Base-by-base conservation (phyloP, 2,329 filamentous ascomycete species). In the Arthrobotrys sinensis region DNA sequence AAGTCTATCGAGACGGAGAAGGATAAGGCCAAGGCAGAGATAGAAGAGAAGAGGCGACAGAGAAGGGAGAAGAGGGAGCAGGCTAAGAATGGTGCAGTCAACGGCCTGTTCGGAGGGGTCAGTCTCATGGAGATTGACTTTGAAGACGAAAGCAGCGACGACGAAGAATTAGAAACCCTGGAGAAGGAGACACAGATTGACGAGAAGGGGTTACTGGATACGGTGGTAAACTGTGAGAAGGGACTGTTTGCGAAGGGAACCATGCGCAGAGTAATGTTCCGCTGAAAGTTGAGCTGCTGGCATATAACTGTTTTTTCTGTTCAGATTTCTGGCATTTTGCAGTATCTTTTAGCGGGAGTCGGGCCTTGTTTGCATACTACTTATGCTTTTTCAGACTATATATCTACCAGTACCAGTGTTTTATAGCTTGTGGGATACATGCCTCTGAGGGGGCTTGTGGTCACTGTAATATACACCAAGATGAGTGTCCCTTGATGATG, bases 201-300 rank as follows among this genome's bases (percentile, higher is more conserved):
- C 12, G 75, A 78, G 21, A 78, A 78, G 53, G 75, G 75, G n/a
- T 12, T 78, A 19, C 16, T 67, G 52, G 75, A 78, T 36, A 78
- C 75, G 43, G 67, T 78, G 28, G 75, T 78, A 6, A 72, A 78
- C 28, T 78, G 75, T 45, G 75, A 78, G 53, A 78, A 78, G 52
- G 62, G 50, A 11, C 34, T 78, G 8, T 78, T 63, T 55, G 50
- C 75, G 40, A 78, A 78, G 52, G 75, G 75, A 11, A 62, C 67
- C 3, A 71, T 78, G 67, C 48, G 67, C 19, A 64, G 75, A 32
- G 63, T 78, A 19, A 68, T 78, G 67, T 57, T 78, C 21, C 65
- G 73, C 34, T 77, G 60, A 66, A 45, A 12, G 10, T 14, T 24
- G 36, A 48, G 24, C 16, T 24, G 24, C 34, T 10, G n/a, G n/a